Evolutionary conservation across 2,329 filamentous ascomycete species (phyloP), one percentile per base, ranked within the genome.

Genomic region (Aureobasidium sp.): DNA sequence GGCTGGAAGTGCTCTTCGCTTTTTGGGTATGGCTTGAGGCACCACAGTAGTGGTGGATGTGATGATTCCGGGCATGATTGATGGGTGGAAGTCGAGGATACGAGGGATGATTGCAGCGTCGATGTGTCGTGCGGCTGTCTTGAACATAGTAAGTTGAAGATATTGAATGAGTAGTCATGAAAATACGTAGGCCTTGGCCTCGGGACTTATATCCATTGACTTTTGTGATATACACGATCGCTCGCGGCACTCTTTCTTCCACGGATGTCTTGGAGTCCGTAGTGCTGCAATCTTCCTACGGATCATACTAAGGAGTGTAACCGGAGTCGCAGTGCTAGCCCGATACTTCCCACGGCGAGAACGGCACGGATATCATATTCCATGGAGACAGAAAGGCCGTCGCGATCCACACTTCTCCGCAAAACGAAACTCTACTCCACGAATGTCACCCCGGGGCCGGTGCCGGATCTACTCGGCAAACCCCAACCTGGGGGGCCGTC

Each of bases 1-100:
- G 9, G 73, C 72, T 1, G 71, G 72, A 5, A 75, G 63, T 34
- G 62, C 54, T 34, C 58, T 63, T 27, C 63, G 41, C 41, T 39
- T 58, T n/a, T 53, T 63, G 4, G 48, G 52, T 65, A 37, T 6
- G 2, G 11, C n/a, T 27, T 45, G 39, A 10, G 39, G 53, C 25
- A n/a, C 34, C 39, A 42, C 29, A 29, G 25, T 21, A 21, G 45
- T n/a, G 25, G 36, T 41, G 27, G 59, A n/a, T 21, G 52, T 44
- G 27, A 58, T 47, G 27, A 63, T 29, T 36, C 47, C 53, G 30
- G 62, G 62, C 62, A 63, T 63, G 50, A 62, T 62, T 37, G 52
- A 42, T 27, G 36, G 54, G 29, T 53, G 45, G 53, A 45, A 53
- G 25, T 44, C 29, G 5, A 50, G 21, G 16, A 63, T 48, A 13